Evolutionary conservation across 495 filamentous ascomycete genomes (phyloP), one percentile per base, ranked within the genome.

Genomic region (Aspergillus nidulans): DNA sequence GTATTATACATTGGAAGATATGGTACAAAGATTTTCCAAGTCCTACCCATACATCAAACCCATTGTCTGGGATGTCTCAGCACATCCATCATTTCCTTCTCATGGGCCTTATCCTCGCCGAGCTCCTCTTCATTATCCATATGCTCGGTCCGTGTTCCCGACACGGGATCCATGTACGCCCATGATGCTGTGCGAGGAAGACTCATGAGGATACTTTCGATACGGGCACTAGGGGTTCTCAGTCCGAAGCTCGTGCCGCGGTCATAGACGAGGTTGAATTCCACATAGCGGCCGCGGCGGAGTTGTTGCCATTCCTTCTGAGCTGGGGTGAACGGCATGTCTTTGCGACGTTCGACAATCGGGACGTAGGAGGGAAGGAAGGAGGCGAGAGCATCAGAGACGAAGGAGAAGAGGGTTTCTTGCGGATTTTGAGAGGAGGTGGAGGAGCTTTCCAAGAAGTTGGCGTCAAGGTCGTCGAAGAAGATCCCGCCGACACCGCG

Each of bases 261-360:
- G 75, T 99, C 94, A 73, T 99, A 91, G 44, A 99, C 89, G 16
- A 99, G 81, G 72, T 99, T 99, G 72, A 99, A 99, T 69, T 99
- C 94, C 23, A 99, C 95, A 70, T 99, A 99, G 60, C 87, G 77
- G 30, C 95, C 94, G 46, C 94, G 79, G 25, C 94, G 81, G 56
- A 99, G 77, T 75, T 97, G 94, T 70, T 99, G 94, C 94, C 94
- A 99, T 54, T 88, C 80, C 76, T 96, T 97, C 74, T 97, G 88
- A 52, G 81, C 74, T 12, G 84, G 84, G 0, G 88, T 89, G 60
- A 83, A 99, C 0, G 88, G 82, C 89, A 95, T 89, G 56, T 97
- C 89, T 75, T 95, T 99, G 49, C 94, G 76, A 62, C 77, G 84
- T 61, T 87, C 75, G 25, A 99, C 79, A 62, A 99, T 95, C 2